A percentile compares a stretch with the other conserved stretches of the same genome.
phyloP scores from a whole-genome alignment of 2,329 filamentous ascomycete species.

The Tolypocladium inflatum region DNA sequence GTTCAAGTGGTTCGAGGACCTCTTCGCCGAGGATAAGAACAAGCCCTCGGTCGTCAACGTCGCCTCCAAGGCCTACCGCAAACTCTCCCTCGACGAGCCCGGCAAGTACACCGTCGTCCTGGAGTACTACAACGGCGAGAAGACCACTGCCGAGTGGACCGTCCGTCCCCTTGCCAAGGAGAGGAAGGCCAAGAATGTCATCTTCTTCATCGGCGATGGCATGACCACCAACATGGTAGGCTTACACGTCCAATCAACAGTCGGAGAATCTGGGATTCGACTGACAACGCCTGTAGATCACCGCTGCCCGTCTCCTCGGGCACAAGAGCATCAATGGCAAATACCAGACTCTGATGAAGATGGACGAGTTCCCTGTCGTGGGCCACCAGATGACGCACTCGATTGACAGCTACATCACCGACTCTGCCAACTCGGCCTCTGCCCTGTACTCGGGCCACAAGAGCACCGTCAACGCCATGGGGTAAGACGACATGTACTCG shows the following conservation, averaged over 20 bases:
- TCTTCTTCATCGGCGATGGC: slow-evolving; percentile 72
- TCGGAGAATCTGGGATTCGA: background rate
- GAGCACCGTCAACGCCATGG: slow-evolving; percentile 72
- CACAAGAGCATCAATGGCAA: slow-evolving; percentile 80
- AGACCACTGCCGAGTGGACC: slow-evolving; percentile 65
- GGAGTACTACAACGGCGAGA: slow-evolving; percentile 63
- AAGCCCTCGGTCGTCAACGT: slow-evolving; percentile 69
- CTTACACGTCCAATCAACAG: background rate
- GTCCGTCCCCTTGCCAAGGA: slow-evolving; percentile 61
- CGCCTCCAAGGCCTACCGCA: slow-evolving; percentile 68
- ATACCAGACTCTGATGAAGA: slow-evolving; percentile 64
- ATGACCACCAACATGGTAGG: slow-evolving; percentile 63
- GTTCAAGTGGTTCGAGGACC: slow-evolving; percentile 78
- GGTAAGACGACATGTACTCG: slow-evolving; percentile 24
- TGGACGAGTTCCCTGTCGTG: slow-evolving; percentile 78
- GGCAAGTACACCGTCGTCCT: slow-evolving; percentile 71
- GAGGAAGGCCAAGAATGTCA: slow-evolving; percentile 75
- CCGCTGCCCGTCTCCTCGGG: slow-evolving; percentile 68
- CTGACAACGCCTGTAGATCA: slow-evolving; percentile 35
- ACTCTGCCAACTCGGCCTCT: slow-evolving; percentile 76
- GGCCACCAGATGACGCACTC: slow-evolving; percentile 88
- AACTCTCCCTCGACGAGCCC: slow-evolving; percentile 66
- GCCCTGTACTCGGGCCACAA: slow-evolving; percentile 79
- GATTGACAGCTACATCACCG: slow-evolving; percentile 76
- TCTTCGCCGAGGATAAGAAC: slow-evolving; percentile 64